Base-by-base conservation (phyloP, 176 grass and related monocot species). In the Triticum timopheevii region DNA sequence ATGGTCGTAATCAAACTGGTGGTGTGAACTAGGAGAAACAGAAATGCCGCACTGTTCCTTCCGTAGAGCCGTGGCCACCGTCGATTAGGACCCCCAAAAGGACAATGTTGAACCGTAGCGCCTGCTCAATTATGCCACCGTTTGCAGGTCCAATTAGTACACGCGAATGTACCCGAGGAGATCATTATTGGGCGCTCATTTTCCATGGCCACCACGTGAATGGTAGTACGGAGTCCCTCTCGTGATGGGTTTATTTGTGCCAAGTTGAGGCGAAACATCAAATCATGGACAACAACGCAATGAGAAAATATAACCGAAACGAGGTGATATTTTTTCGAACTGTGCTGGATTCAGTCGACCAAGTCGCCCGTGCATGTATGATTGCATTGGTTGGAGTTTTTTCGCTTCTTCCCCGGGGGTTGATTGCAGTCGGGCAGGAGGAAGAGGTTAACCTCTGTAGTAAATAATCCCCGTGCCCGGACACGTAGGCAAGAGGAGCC, bases 51-150 rank as follows among this genome's bases (percentile, higher is more conserved):
- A 79, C 30, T 72, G 52, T 71, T 61, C 16, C 4, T 61, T 54
- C 7, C 23, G 16, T 23, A 25, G 62, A 64, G 33, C 39, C 31
- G 62, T 44, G 82, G 86, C 54, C 2, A 66, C 78, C 78, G 77
- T 27, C 33, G 86, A 88, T 82, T 81, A 81, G 22, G 82, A 88
- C 89, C 19, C 19, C 67, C 4, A 56, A 88, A 91, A 88, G 86
- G 90, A 88, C 90, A 56, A 27, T 22, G 30, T 59, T 82, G 82
- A 85, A 82, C 35, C 10, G 50, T 73, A 81, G 64, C 35, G 67
- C 30, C 84, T 10, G 65, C 81, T 77, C 82, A 77, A 73, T 82
- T 66, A 85, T 58, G 12, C 39, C 12, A 13, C 77, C 71, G 42
- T 35, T 58, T 82, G 83, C 44, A 79, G 56, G 72, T 56, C 86